Base-by-base conservation (phyloP, 495 filamentous ascomycete genomes). In the Podospora didyma region DNA sequence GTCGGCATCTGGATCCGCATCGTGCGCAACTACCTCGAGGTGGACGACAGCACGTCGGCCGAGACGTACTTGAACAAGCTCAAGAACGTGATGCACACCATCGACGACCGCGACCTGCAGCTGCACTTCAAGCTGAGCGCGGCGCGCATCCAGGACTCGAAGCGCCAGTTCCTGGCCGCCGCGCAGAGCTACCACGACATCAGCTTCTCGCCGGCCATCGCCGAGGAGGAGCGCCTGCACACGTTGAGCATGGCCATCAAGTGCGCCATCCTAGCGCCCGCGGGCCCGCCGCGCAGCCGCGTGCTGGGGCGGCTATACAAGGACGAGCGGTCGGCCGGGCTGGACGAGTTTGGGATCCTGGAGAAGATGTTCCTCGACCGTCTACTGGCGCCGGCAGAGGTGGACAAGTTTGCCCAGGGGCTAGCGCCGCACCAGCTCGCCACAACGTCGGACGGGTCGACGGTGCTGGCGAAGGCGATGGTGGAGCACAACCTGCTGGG, bases 301-400 rank as follows among this genome's bases (percentile, higher is more conserved):
- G 82, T 82, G 7, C 78, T 98, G 7, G 89, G 85, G 2, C 86
- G 86, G 53, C 75, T 98, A 7, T 97, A 96, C 79, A 97, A 96
- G 70, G 94, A 98, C 66, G 95, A 97, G 46, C 84, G 94, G 19
- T 82, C 89, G 0, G 73, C 81, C 2, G 81, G 84, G 46, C 81
- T 92, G 2, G 84, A 87, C 7, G 90, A 97, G 69, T 93, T 88
- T 64, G 78, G 82, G 42, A 97, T 98, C 51, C 76, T 98, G 20
- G 95, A 97, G 77, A 97, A 97, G 75, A 97, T 98, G 84, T 95
- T 96, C 69, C 81, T 98, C 24, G 91, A 97, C 71, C 84, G 94
- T 5, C 76, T 98, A 3, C 78, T 98, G 14, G 81, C 79, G 7
- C 82, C 87, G 2, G 83, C 81, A 19, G 94, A 98, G 71, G 91